Evolutionary conservation across 2,329 filamentous ascomycete genomes (phyloP), one percentile per base, ranked within the genome.

Genomic region (Dactylellina leptospora): DNA sequence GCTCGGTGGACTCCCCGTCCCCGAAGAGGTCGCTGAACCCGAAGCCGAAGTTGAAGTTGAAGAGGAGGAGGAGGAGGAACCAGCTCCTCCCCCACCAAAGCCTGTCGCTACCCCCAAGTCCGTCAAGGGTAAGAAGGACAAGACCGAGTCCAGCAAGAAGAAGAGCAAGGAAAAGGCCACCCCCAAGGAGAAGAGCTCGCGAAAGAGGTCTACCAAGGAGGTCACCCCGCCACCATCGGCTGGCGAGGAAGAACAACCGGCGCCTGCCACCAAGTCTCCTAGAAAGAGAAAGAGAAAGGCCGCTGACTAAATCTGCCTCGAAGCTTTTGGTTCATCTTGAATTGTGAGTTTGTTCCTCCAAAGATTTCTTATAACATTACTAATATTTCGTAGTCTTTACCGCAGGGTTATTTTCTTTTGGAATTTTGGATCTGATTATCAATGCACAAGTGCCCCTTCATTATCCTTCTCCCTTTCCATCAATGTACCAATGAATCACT

Each of bases 221-320:
- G 58, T 63, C 33, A 71, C 66, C n/a, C 66, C 66, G 11, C 66
- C 66, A 22, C 66, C 66, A n/a, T 71, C 66, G 1, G 66, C 66
- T 11, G 66, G 58, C 10, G 66, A 71, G 20, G 66, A 71, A 30
- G 66, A 71, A 4, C 45, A 56, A n/a, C 25, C 51, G 1, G 58
- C 58, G 2, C 66, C 58, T 11, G 66, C 66, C 8, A 33, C 66
- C 48, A 71, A 71, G 53, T 63, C 66, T 48, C 58, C 64, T n/a
- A 56, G 66, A 58, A 71, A 71, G 66, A 50, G 66, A 51, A 71
- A 71, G 66, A 62, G 66, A 28, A 71, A 71, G 66, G 36, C 66
- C 18, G 56, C 64, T 42, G 66, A 71, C 42, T 71, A 62, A 63
- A 47, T 23, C 27, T n/a, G 25, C n/a, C 6, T n/a, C n/a, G n/a